Evolutionary conservation across 139 green algal species (phyloP), one percentile per base, ranked within the genome.

Genomic region (Tetradesmus obliquus): DNA sequence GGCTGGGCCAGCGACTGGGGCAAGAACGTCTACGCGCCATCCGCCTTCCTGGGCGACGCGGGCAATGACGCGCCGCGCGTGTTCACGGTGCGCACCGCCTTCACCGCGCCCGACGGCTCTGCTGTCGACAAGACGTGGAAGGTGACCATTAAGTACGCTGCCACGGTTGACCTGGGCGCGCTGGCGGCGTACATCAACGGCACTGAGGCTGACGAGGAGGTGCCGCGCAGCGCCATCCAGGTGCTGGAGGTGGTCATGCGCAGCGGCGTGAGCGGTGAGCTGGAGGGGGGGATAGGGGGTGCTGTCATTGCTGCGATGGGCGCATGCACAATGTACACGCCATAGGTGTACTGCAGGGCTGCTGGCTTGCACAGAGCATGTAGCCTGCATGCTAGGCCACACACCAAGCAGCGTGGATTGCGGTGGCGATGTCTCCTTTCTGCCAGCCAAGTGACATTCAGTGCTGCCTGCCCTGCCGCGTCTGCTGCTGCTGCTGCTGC

Each of bases 231-330:
- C 8, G 80, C 89, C 20, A 58, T 88, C 3, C 81, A 92, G 89
- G 89, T 92, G 82, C 89, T 92, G 89, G 89, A 92, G 80, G 89
- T 92, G 81, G 82, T 92, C 66, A 76, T 92, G 89, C 82, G 89
- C 53, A 92, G 89, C 82, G 89, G 89, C 45, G 82, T 92, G 22
- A 88, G 88, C 79, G 88, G 88, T 91, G 88, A 91, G 87, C 0
- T 2, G 74, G 74, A n/a, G n/a, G n/a, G 74, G n/a, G n/a, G 0
- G n/a, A 5, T 22, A 3, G 74, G n/a, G 2, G 74, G 74, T 74
- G 15, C n/a, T n/a, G n/a, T 71, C 8, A 71, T 71, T 71, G 8
- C 8, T 71, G 60, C 60, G 10, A 19, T 71, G 60, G 60, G 60
- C n/a, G n/a, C n/a, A n/a, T n/a, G n/a, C n/a, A n/a, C n/a, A n/a